Evolutionary conservation across 2,329 filamentous ascomycete genomes (phyloP).

Genomic region (Pochonia chlamydosporia): DNA sequence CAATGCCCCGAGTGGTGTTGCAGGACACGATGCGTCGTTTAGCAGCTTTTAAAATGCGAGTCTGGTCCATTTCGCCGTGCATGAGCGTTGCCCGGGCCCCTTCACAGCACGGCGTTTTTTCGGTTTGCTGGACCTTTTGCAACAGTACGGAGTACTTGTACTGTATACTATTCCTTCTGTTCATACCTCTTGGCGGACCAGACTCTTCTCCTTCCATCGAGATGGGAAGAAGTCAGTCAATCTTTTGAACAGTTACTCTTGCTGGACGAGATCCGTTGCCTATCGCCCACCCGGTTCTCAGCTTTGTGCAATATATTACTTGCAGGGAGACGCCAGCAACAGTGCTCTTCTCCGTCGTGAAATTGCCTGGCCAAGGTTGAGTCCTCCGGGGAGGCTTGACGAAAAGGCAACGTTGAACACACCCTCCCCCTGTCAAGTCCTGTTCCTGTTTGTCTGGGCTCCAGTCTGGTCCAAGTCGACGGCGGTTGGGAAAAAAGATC

Average conservation of each 20-base stretch:
- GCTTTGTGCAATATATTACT: too few relatives aligned
- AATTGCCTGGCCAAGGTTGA: too few relatives aligned
- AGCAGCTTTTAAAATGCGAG: neutral
- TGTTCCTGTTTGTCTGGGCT: conserved; percentile 1
- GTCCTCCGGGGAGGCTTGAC: neutral
- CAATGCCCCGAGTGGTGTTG: neutral
- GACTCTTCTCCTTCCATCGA: neutral
- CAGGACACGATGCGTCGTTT: neutral
- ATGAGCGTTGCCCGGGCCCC: neutral
- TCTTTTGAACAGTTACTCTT: too few relatives aligned
- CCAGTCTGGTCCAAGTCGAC: conserved; percentile 6
- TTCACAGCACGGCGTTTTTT: too few relatives aligned
- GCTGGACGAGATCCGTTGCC: too few relatives aligned
- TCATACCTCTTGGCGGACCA: neutral
- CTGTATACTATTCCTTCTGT: neutral
- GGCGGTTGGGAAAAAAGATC: conserved; percentile 8
- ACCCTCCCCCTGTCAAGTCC: conserved; percentile 1
- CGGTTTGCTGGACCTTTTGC: neutral
- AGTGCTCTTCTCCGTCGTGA: neutral
- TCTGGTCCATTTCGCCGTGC: neutral
- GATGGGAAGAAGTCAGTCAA: neutral
- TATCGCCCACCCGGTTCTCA: too few relatives aligned
- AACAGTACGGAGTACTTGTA: neutral
- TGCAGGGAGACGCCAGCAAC: too few relatives aligned
- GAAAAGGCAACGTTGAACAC: neutral